Evolutionary conservation across 2,329 filamentous ascomycete species (phyloP).

Genomic region (Didymella arachidicola): DNA sequence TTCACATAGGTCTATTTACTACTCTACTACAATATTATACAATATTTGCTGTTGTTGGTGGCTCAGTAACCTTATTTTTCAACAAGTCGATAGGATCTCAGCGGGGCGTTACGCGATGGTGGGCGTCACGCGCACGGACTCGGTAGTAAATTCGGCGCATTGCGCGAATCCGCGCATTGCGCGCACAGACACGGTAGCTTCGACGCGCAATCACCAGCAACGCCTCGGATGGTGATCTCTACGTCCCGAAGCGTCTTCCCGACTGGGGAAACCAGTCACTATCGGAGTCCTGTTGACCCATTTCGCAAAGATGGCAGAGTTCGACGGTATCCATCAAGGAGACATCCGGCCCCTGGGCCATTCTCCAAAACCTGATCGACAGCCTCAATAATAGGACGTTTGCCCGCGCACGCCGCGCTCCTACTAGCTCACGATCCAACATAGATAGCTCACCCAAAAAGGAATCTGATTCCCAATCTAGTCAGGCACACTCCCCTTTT

Average conservation of each 20-base stretch:
- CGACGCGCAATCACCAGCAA: constrained; percentile 28
- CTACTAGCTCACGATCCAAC: constrained; percentile 29
- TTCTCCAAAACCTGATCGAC: constrained; percentile 25
- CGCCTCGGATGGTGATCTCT: constrained; percentile 24
- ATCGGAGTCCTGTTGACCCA: constrained; percentile 10
- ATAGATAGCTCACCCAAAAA: constrained; percentile 31
- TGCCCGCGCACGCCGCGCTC: constrained; percentile 21
- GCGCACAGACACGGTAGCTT: constrained; percentile 16
- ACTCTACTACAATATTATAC: no score
- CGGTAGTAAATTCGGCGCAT: no score
- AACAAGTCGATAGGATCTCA: no score
- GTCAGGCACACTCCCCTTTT: constrained; percentile 33
- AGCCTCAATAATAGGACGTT: constrained; percentile 31
- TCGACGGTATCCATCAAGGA: no score
- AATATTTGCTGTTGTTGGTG: no score
- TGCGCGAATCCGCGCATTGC: no score
- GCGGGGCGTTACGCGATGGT: no score
- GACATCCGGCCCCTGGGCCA: constrained; percentile 18
- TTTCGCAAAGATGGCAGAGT: no score
- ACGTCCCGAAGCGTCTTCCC: constrained; percentile 19
- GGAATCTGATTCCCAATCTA: constrained; percentile 27
- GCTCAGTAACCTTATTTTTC: no score
- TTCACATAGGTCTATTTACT: no score
- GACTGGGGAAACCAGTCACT: constrained; percentile 17
- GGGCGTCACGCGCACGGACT: no score